phyloP scores from a whole-genome alignment of 306 rosid species.

The Casuarina glauca region DNA sequence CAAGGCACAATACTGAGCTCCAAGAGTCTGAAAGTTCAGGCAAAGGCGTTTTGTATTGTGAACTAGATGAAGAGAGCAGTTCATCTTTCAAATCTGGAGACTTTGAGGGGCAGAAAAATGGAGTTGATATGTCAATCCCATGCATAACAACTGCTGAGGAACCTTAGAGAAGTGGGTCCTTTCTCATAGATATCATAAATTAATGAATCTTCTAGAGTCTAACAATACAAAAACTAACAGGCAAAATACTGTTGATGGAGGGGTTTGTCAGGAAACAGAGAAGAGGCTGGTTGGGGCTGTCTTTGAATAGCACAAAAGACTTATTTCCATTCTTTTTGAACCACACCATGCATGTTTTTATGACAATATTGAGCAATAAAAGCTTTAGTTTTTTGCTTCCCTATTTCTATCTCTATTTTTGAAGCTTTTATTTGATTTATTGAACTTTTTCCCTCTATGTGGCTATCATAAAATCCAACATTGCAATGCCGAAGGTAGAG shows the following conservation, averaged over 20 bases:
- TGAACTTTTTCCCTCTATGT: neutral
- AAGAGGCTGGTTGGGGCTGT: neutral
- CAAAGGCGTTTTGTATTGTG: slow-evolving; percentile 53
- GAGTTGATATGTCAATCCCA: slow-evolving; percentile 17
- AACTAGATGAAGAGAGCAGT: slow-evolving; percentile 45
- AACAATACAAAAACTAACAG: neutral
- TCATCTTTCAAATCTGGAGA: slow-evolving; percentile 18
- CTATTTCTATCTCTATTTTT: neutral
- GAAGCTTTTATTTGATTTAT: neutral
- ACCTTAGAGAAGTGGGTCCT: slow-evolving; percentile 1
- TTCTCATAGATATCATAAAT: neutral
- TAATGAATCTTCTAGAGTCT: neutral
- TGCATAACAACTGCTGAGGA: slow-evolving; percentile 25
- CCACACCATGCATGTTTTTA: neutral
- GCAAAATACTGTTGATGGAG: neutral
- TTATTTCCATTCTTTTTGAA: neutral
- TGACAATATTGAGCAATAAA: neutral
- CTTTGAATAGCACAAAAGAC: neutral
- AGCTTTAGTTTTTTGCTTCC: neutral
- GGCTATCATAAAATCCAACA: neutral
- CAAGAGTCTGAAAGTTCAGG: slow-evolving; percentile 43
- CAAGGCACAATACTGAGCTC: slow-evolving; percentile 34
- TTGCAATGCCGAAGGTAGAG: neutral
- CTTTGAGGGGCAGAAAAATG: slow-evolving; percentile 17
- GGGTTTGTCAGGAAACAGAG: neutral